Evolutionary conservation across 441 rosid species (phyloP).

Genomic region (Isatis lusitanica): DNA sequence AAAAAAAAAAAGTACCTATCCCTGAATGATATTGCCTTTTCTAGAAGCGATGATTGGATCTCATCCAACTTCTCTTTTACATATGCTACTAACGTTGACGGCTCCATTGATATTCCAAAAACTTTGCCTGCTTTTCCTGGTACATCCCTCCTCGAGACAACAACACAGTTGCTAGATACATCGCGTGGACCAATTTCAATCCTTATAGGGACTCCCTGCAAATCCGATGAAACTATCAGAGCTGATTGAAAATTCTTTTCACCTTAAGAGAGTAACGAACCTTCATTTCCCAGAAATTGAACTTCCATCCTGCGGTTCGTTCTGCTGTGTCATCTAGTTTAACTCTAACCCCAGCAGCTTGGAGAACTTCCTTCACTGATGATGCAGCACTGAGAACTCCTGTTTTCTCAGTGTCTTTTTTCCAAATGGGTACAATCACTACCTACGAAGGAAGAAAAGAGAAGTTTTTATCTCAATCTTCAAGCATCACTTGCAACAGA

Average conservation of each 20-base stretch:
- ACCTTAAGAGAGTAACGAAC: slow-evolving; percentile 34
- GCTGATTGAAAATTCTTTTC: neutral
- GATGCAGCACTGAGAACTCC: slow-evolving; percentile 72
- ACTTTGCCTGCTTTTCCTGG: slow-evolving; percentile 94
- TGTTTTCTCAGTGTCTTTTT: slow-evolving; percentile 68
- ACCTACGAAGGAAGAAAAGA: slow-evolving; percentile 44
- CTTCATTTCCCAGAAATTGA: slow-evolving; percentile 98
- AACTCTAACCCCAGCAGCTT: slow-evolving; percentile 67
- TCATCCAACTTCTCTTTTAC: slow-evolving; percentile 89
- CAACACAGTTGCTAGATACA: slow-evolving; percentile 75
- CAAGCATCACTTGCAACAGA: neutral
- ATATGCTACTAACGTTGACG: slow-evolving; percentile 62
- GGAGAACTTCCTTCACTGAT: slow-evolving; percentile 60
- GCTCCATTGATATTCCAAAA: slow-evolving; percentile 89
- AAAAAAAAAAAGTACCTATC: slow-evolving; percentile 53
- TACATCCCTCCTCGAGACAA: slow-evolving; percentile 85
- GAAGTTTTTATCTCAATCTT: slow-evolving; percentile 1
- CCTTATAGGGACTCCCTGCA: slow-evolving; percentile 80
- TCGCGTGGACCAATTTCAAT: slow-evolving; percentile 96
- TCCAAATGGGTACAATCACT: slow-evolving; percentile 89
- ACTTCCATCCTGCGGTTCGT: slow-evolving; percentile 89
- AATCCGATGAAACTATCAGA: slow-evolving; percentile 1
- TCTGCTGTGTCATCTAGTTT: slow-evolving; percentile 85
- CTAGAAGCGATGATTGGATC: slow-evolving; percentile 79
- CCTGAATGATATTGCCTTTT: slow-evolving; percentile 61